phyloP scores from a whole-genome alignment of 2,329 filamentous ascomycete genomes.

The Metarhizium anisopliae region DNA sequence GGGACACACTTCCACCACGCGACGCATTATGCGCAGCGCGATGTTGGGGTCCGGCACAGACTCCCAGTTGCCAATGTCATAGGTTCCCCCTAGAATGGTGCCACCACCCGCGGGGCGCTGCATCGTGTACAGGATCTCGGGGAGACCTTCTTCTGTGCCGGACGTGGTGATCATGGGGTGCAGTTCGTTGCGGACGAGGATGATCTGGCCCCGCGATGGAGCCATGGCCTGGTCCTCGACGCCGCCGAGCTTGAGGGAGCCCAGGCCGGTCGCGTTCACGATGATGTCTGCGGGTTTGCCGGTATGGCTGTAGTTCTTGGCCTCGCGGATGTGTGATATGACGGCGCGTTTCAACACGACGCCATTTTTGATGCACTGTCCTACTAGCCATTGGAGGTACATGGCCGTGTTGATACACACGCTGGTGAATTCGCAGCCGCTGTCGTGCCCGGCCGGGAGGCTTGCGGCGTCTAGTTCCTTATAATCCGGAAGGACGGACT shows the following conservation, averaged over 20 bases:
- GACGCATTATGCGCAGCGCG: slow-evolving; percentile 76
- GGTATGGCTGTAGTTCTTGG: slow-evolving; percentile 40
- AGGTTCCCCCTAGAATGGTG: slow-evolving; percentile 78
- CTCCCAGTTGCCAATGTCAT: slow-evolving; percentile 74
- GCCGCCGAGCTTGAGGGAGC: slow-evolving; percentile 67
- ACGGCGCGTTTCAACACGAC: slow-evolving; percentile 56
- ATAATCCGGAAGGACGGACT: slow-evolving; percentile 62
- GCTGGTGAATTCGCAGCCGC: slow-evolving; percentile 68
- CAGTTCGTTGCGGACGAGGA: slow-evolving; percentile 72
- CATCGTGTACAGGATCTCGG: slow-evolving; percentile 77
- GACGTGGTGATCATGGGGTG: slow-evolving; percentile 61
- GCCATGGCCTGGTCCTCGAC: slow-evolving; percentile 66
- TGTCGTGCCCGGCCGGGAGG: slow-evolving; percentile 57
- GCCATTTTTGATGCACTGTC: slow-evolving; percentile 67
- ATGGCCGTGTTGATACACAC: slow-evolving; percentile 87
- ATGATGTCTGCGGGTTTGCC: slow-evolving; percentile 56
- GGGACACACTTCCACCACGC: slow-evolving; percentile 58
- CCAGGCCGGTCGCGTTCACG: slow-evolving; percentile 78
- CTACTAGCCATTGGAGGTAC: slow-evolving; percentile 79
- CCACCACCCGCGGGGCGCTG: slow-evolving; percentile 70
- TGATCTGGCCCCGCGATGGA: slow-evolving; percentile 74
- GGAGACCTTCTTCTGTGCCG: slow-evolving; percentile 62
- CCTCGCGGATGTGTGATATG: slow-evolving; percentile 65
- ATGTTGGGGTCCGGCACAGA: slow-evolving; percentile 68
- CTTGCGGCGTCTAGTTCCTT: slow-evolving; percentile 48